Evolutionary conservation across 768 basidiomycete species (phyloP).

Genomic region (Kwoniella mangroviensis): DNA sequence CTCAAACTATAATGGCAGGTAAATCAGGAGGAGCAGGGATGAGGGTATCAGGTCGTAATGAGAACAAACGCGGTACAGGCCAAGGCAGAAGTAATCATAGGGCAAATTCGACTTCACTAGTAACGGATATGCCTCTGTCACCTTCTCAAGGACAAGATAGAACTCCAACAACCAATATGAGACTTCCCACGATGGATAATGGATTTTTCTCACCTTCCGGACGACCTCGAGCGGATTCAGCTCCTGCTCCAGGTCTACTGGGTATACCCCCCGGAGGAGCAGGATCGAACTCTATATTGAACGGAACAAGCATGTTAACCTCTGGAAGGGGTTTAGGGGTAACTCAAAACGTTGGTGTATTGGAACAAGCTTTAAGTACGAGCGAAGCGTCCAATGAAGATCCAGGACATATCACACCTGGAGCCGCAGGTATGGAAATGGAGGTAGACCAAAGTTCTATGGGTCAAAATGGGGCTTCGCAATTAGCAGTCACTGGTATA

Average conservation of each 20-base stretch:
- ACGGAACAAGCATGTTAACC: slow-evolving; percentile 30
- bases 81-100: slow-evolving; percentile 16
- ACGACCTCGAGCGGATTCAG: slow-evolving; percentile 54
- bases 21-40: slow-evolving; percentile 75
- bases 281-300: not conserved
- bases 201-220: slow-evolving; percentile 43
- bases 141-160: slow-evolving; percentile 19
- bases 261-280: not conserved
- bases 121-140: slow-evolving; percentile 15
- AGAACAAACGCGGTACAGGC: slow-evolving; percentile 4
- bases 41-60: slow-evolving; percentile 66
- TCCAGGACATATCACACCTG: slow-evolving; percentile 7
- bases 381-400: slow-evolving; percentile 37
- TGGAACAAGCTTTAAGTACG: slow-evolving; percentile 33
- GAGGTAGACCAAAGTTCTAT: slow-evolving; percentile 24
- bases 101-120: slow-evolving; percentile 33
- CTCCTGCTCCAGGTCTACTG: slow-evolving; percentile 37
- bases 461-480: slow-evolving; percentile 32
- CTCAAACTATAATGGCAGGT: slow-evolving; percentile 84
- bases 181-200: slow-evolving; percentile 31
- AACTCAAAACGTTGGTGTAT: slow-evolving; percentile 13
- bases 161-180: slow-evolving; percentile 14
- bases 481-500: slow-evolving; percentile 24
- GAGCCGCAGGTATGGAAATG: slow-evolving; percentile 6
- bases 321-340: slow-evolving; percentile 37